Evolutionary conservation across 345 rosid species (phyloP).

Genomic region (Reutealis trisperma): DNA sequence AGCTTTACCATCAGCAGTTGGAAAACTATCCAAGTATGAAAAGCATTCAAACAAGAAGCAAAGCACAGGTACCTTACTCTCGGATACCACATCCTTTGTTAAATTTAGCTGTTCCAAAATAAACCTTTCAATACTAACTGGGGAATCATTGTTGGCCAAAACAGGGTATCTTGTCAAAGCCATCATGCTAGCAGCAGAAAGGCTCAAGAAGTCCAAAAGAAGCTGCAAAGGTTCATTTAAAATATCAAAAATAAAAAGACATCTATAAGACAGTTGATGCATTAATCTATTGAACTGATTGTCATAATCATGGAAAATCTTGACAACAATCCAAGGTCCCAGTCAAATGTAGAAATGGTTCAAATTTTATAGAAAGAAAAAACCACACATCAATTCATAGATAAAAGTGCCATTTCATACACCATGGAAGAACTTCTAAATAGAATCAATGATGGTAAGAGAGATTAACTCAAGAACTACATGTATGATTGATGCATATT

Average conservation of each 20-base stretch:
- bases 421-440: background rate
- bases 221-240: constrained; percentile 54
- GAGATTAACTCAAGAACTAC: background rate
- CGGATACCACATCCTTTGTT: constrained; percentile 47
- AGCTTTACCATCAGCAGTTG: background rate
- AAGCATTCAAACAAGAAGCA: constrained; percentile 9
- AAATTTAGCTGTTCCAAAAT: constrained; percentile 61
- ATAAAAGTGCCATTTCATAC: too few species aligned
- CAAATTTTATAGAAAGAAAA: background rate
- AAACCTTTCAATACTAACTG: constrained; percentile 52
- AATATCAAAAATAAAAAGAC: background rate
- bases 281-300: background rate
- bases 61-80: constrained; percentile 54
- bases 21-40: background rate
- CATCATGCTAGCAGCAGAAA: constrained; percentile 55
- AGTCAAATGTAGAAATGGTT: background rate
- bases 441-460: background rate
- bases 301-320: background rate
- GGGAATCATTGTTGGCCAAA: constrained; percentile 34
- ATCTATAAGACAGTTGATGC: background rate
- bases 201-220: constrained; percentile 59
- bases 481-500: background rate
- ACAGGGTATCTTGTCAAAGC: constrained; percentile 51
- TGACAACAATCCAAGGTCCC: background rate
- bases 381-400: background rate